Evolutionary conservation across 2,329 filamentous ascomycete species (phyloP).

Genomic region (Trichoderma gracile): DNA sequence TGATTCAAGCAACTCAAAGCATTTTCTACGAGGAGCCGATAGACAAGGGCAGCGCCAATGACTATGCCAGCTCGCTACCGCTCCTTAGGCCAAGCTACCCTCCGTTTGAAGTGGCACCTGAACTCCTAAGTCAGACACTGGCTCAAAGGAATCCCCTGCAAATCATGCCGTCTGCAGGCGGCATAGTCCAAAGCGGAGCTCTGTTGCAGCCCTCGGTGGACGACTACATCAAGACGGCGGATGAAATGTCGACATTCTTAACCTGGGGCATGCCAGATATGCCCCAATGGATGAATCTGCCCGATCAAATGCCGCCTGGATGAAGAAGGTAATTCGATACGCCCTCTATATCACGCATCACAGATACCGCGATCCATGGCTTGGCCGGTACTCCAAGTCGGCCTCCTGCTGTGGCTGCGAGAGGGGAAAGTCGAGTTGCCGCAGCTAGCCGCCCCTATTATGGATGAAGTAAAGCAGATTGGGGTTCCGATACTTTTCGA

Average conservation of each 20-base stretch:
- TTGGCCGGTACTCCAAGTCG: neutral
- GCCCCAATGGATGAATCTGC: constrained; percentile 21
- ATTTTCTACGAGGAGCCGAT: neutral
- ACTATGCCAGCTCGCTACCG: constrained; percentile 21
- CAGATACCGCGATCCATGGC: no score
- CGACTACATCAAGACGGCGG: constrained; percentile 33
- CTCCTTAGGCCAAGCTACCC: constrained; percentile 17
- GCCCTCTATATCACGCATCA: no score
- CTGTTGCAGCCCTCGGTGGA: constrained; percentile 29
- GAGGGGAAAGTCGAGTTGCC: no score
- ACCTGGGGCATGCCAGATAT: constrained; percentile 32
- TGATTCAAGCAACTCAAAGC: constrained; percentile 27
- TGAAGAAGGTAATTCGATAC: neutral
- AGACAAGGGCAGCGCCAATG: constrained; percentile 1
- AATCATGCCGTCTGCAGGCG: constrained; percentile 17
- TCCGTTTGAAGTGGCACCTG: constrained; percentile 4
- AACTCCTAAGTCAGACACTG: constrained; percentile 18
- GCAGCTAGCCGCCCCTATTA: no score
- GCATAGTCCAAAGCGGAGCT: constrained; percentile 26
- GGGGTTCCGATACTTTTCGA: no score
- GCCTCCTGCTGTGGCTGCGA: no score
- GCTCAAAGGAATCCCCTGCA: constrained; percentile 25
- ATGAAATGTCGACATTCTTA: constrained; percentile 33
- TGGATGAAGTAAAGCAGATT: no score
- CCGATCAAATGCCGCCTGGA: constrained; percentile 22